Evolutionary conservation across 495 filamentous ascomycete genomes (phyloP), one percentile per base, ranked within the genome.

Genomic region (Penicillium turbatum): DNA sequence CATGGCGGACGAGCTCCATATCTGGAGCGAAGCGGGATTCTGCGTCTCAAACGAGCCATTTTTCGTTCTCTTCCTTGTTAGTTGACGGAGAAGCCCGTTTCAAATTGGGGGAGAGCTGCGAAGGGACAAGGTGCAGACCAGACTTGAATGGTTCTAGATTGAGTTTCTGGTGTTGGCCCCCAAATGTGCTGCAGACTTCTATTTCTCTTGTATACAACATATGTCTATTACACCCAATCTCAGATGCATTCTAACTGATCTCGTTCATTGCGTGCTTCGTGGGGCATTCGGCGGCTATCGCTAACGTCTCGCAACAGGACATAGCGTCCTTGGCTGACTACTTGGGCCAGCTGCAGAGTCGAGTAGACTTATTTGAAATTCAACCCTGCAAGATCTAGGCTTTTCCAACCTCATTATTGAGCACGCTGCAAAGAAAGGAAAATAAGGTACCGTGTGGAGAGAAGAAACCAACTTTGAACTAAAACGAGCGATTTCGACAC

Each of bases 261-360:
- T 24, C n/a, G n/a, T n/a, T 16, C 29, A 43, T 53, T 53, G 31
- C 32, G 50, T 49, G 43, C 40, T 21, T 44, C 42, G 43, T 57
- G 42, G 41, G 41, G 41, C 53, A 55, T 53, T 47, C 54, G 63
- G 63, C 63, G 63, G 57, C 63, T 66, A 66, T 63, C 63, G 59
- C 59, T 64, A 60, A 60, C 32, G 59, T 51, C 24, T 43, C 36
- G 59, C 21, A 38, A 44, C 42, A 53, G 42, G 41, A 36, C 55
- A 55, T 46, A 42, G 53, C 54, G 39, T 56, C 27, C 31, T 26
- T 40, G 26, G 49, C 30, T 45, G 6, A 37, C 39, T 13, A 12
- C 27, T 44, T 44, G n/a, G 21, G 32, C 8, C 13, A 19, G 24
- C 30, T 37, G 35, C 48, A 51, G 35, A 19, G 15, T 39, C 17